These are phyloP conservation scores for Vitis cinerea DNA, from an alignment of 164 flowering plant genomes.

Conservation along the genomic window DNA sequence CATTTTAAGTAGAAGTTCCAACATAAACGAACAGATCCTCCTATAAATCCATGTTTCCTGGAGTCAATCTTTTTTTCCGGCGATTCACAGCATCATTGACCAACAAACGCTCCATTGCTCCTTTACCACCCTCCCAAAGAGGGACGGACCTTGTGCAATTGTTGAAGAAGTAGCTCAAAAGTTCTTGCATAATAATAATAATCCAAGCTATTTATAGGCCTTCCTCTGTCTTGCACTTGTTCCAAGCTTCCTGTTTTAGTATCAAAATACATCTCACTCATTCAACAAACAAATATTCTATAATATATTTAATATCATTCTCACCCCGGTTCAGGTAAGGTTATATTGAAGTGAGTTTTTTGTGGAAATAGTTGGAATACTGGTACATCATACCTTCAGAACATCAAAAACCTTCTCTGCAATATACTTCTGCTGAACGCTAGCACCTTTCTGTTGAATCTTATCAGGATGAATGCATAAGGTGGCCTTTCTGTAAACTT, in stretches of 20 bases:
- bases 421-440: slow-evolving; percentile 68
- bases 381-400: slow-evolving; percentile 59
- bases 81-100: neutral
- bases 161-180: neutral
- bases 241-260: slow-evolving; percentile 78
- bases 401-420: slow-evolving; percentile 95
- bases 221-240: slow-evolving; percentile 77
- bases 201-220: slow-evolving; percentile 25
- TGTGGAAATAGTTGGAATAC: neutral
- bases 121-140: neutral
- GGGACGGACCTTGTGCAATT: neutral
- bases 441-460: slow-evolving; percentile 97
- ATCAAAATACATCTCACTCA: neutral
- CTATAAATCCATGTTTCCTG: neutral
- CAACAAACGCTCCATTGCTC: neutral
- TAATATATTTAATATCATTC: no score
- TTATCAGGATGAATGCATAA: slow-evolving; percentile 91
- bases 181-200: neutral
- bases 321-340: no score
- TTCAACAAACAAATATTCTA: no score
- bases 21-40: neutral
- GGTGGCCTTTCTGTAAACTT: slow-evolving; percentile 79
- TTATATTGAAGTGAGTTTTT: no score
- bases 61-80: neutral
- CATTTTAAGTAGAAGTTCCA: neutral